phyloP scores from a whole-genome alignment of 306 rosid species.

The Begonia masoniana region DNA sequence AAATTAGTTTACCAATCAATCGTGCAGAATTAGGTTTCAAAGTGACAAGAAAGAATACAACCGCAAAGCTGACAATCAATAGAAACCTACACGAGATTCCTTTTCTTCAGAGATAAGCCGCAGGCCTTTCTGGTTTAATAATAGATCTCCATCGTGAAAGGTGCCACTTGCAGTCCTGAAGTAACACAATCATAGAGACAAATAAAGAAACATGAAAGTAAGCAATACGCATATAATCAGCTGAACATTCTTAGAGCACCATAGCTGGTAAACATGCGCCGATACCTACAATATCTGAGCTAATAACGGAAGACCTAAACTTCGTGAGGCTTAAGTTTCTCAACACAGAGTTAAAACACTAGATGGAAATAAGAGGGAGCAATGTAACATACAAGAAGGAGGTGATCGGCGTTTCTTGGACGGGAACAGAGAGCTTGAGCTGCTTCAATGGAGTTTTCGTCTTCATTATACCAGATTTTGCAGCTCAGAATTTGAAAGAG shows the following conservation, averaged over 20 bases:
- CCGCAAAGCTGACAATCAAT: background rate
- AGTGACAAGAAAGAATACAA: no score
- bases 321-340: no score
- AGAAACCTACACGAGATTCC: slow-evolving; percentile 36
- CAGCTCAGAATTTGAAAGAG: slow-evolving; percentile 4
- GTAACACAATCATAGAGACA: background rate
- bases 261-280: no score
- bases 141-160: slow-evolving; percentile 87
- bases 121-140: slow-evolving; percentile 71
- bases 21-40: background rate
- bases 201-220: background rate
- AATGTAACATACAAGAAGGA: slow-evolving; percentile 56
- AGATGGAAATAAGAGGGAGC: background rate
- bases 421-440: slow-evolving; percentile 82
- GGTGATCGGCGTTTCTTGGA: slow-evolving; percentile 61
- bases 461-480: slow-evolving; percentile 34
- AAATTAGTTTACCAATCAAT: no score
- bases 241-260: no score
- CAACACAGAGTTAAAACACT: no score
- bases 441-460: slow-evolving; percentile 77
- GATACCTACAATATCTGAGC: no score
- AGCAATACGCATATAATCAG: background rate
- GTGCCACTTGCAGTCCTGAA: slow-evolving; percentile 67
- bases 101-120: slow-evolving; percentile 75
- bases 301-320: no score